These are phyloP conservation scores for Candida khao-thaluensis DNA, from an alignment of 805 yeast genomes.

Conservation along the genomic window DNA sequence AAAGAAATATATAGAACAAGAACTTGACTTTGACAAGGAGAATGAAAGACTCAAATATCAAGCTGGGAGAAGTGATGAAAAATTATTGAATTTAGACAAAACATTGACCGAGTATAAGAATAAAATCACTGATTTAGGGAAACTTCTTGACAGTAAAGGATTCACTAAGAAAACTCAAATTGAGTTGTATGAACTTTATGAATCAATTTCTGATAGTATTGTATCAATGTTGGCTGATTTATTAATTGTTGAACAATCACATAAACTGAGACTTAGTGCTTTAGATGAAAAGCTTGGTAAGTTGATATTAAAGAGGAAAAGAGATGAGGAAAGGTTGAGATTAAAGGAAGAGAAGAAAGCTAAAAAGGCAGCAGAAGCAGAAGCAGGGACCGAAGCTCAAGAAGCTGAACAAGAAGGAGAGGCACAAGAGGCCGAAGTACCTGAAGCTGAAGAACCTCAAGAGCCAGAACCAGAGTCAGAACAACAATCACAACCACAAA, in stretches of 20 bases:
- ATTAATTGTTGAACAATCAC: conserved; percentile 27
- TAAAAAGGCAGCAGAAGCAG: conserved; percentile 18
- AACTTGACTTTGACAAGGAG: conserved; percentile 53
- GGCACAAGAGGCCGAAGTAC: conserved; percentile 10
- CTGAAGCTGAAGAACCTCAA: conserved; percentile 11
- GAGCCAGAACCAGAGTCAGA: conserved; percentile 13
- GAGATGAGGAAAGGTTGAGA: conserved; percentile 33
- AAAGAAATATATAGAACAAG: conserved; percentile 42
- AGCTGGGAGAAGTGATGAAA: conserved; percentile 22
- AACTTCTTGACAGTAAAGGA: conserved; percentile 18
- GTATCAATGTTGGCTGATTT: conserved; percentile 31
- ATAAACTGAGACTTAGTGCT: conserved; percentile 25
- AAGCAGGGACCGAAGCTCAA: conserved; percentile 11
- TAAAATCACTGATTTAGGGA: conserved; percentile 27
- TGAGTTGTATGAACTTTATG: conserved; percentile 26
- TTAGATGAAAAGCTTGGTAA: conserved; percentile 29
- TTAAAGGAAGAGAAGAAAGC: conserved; percentile 27
- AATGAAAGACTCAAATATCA: conserved; percentile 42
- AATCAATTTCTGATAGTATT: conserved; percentile 25
- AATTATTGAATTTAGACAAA: conserved; percentile 25
- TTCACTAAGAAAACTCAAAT: conserved; percentile 24
- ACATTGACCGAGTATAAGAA: conserved; percentile 26
- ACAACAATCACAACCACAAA: conserved; percentile 2
- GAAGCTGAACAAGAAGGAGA: conserved; percentile 11
- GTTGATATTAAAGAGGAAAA: conserved; percentile 29